Evolutionary conservation across 108 stramenopile genomes (phyloP).

Genomic region (Ochromonas danica): DNA sequence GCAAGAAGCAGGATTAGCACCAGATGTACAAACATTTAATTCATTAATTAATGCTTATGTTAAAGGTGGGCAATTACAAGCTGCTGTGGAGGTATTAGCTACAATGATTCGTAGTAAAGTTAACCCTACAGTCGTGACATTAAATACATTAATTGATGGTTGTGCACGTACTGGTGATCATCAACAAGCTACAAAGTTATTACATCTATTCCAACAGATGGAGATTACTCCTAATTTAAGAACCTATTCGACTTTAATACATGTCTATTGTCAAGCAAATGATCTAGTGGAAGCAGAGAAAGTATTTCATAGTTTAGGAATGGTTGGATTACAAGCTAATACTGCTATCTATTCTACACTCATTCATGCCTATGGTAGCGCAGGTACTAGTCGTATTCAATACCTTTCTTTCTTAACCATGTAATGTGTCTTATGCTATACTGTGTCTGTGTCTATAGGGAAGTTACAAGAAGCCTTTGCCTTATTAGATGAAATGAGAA

Average conservation of each 20-base stretch:
- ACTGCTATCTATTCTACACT: too few species aligned
- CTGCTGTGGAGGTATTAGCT: neutral
- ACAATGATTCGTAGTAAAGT: neutral
- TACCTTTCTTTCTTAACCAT: too few species aligned
- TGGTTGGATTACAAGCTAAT: too few species aligned
- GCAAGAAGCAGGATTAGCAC: neutral
- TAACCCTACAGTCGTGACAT: neutral
- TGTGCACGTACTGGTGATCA: neutral
- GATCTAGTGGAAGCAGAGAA: too few species aligned
- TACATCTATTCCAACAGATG: neutral
- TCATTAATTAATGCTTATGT: neutral
- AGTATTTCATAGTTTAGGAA: too few species aligned
- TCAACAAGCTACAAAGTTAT: neutral
- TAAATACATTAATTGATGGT: neutral
- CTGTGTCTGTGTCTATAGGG: too few species aligned
- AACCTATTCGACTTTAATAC: too few species aligned
- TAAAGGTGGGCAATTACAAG: neutral
- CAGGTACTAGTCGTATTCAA: too few species aligned
- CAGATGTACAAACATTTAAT: neutral
- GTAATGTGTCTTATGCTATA: too few species aligned
- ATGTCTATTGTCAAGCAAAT: too few species aligned
- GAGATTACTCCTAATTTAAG: neutral
- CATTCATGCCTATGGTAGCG: too few species aligned
- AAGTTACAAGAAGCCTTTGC: too few species aligned
- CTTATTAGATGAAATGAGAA: neutral